Percentiles rank a stretch among this genome's conserved stretches.
These are phyloP conservation scores for Kernera saxatilis DNA, from an alignment of 345 rosid species.

Conservation along the genomic window DNA sequence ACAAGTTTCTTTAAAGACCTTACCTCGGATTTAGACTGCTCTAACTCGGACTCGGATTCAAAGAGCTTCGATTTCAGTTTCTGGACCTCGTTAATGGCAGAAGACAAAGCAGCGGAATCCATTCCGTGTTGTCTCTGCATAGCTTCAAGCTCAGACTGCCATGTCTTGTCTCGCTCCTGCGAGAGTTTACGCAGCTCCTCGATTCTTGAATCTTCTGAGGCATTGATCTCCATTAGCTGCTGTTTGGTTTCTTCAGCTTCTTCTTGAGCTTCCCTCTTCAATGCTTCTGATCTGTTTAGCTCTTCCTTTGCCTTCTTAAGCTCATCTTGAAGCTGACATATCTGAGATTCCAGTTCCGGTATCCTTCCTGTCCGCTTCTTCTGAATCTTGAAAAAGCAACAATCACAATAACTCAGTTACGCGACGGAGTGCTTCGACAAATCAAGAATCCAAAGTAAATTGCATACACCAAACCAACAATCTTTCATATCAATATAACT, in stretches of 20 bases:
- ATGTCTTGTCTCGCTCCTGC: slow-evolving; percentile 75
- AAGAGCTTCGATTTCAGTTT: slow-evolving; percentile 74
- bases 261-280: slow-evolving; percentile 52
- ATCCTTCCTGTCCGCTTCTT: slow-evolving; percentile 56
- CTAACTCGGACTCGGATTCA: slow-evolving; percentile 73
- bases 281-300: slow-evolving; percentile 58
- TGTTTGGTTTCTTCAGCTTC: slow-evolving; percentile 72
- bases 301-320: slow-evolving; percentile 81
- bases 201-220: slow-evolving; percentile 72
- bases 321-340: slow-evolving; percentile 72
- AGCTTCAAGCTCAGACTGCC: slow-evolving; percentile 95
- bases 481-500: neutral
- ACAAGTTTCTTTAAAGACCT: slow-evolving; percentile 58
- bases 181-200: slow-evolving; percentile 79
- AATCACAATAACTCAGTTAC: neutral
- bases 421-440: neutral
- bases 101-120: slow-evolving; percentile 68
- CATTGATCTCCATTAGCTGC: slow-evolving; percentile 65
- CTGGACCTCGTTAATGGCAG: slow-evolving; percentile 80
- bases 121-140: slow-evolving; percentile 72
- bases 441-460: neutral
- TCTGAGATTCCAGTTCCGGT: slow-evolving; percentile 61
- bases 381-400: slow-evolving; percentile 30
- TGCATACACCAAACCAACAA: neutral
- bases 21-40: slow-evolving; percentile 49